Evolutionary conservation across 139 green algal genomes (phyloP).

Genomic region (Closterium sp.): DNA sequence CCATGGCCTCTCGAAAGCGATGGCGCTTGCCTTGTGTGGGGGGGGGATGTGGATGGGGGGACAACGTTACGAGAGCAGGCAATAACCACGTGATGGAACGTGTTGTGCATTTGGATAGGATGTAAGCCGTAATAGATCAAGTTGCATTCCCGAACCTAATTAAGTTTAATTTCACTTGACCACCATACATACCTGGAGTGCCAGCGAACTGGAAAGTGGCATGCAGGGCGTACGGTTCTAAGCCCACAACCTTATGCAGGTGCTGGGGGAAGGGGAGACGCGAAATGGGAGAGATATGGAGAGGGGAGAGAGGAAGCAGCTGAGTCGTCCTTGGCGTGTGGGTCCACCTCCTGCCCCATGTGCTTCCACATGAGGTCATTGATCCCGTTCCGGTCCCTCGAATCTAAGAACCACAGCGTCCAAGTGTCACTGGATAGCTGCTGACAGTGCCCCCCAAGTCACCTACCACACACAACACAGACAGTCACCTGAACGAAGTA

Average conservation of each 20-base stretch:
- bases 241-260: conserved; percentile 65
- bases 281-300: not conserved
- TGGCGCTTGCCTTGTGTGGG: conserved; percentile 81
- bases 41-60: no score
- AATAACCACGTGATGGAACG: no score
- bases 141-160: no score
- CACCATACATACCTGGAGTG: conserved; percentile 51
- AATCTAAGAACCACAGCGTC: no score
- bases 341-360: not conserved
- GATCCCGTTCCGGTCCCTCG: conserved; percentile 61
- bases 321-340: no score
- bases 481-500: conserved; percentile 83
- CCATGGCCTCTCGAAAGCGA: conserved; percentile 79
- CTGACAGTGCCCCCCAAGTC: conserved; percentile 44
- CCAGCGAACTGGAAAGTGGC: conserved; percentile 94
- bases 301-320: not conserved
- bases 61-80: not conserved
- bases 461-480: conserved; percentile 58
- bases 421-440: not conserved
- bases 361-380: conserved; percentile 59
- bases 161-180: no score
- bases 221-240: conserved; percentile 87
- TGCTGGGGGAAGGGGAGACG: conserved; percentile 1
- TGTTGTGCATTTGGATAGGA: no score
- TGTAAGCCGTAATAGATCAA: no score